Evolutionary conservation across 306 rosid genomes (phyloP).

Genomic region (Gastrolobium bilobum): DNA sequence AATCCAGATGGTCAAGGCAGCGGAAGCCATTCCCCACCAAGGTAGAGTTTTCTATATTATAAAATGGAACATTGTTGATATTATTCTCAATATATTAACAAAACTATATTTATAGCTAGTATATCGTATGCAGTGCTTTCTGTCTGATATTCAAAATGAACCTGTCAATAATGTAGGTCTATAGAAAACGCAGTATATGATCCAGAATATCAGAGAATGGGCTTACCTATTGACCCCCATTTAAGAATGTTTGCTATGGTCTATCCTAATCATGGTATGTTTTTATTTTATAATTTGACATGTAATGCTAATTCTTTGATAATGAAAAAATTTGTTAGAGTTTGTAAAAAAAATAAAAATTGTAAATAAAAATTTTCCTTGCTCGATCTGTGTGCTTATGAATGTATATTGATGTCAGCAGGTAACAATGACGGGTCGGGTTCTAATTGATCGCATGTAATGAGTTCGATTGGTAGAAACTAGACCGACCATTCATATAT

Average conservation of each 20-base stretch:
- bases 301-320: no score
- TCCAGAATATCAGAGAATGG: conserved; percentile 51
- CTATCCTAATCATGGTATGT: conserved; percentile 45
- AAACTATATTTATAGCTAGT: neutral
- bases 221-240: conserved; percentile 67
- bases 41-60: neutral
- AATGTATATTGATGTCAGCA: neutral
- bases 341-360: no score
- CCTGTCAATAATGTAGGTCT: conserved; percentile 12
- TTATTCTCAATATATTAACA: neutral
- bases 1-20: neutral
- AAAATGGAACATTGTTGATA: neutral
- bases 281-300: neutral
- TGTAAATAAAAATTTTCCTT: no score
- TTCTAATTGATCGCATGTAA: neutral
- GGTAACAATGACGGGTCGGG: neutral
- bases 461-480: neutral
- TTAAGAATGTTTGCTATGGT: conserved; percentile 58
- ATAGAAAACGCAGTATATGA: conserved; percentile 48
- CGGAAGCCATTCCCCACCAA: neutral
- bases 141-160: neutral
- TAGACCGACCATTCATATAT: neutral
- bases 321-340: no score
- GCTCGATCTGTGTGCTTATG: neutral
- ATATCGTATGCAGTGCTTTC: neutral